Evolutionary conservation across 2,329 filamentous ascomycete species (phyloP).

Genomic region (Colletotrichum sp.): DNA sequence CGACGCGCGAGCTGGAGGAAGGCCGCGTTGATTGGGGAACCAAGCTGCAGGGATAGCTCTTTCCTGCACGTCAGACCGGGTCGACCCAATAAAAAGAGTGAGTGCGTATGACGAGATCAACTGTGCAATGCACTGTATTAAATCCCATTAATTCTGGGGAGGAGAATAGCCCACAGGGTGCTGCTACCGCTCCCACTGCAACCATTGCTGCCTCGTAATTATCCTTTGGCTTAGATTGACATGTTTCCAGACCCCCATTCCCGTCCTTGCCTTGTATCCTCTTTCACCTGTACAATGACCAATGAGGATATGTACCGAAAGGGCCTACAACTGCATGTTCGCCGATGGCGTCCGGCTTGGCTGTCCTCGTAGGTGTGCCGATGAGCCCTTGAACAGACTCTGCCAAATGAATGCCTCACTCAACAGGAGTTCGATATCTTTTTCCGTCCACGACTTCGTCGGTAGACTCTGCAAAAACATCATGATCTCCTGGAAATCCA

Average conservation of each 20-base stretch:
- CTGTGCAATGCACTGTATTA: constrained; percentile 15
- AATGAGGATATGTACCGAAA: not conserved
- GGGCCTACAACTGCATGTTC: constrained; percentile 40
- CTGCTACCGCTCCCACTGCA: not conserved
- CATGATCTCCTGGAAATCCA: constrained; percentile 99
- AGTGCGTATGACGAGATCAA: not conserved
- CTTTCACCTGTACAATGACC: not conserved
- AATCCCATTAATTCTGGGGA: not conserved
- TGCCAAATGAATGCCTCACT: constrained; percentile 99
- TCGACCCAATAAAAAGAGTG: not conserved
- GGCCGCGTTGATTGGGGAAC: constrained; percentile 25
- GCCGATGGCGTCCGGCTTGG: constrained; percentile 43
- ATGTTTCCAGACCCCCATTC: not conserved
- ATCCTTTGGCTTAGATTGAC: not conserved
- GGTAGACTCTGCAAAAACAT: constrained; percentile 98
- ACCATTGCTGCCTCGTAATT: not conserved
- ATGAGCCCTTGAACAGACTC: constrained; percentile 92
- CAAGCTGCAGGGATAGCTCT: constrained; percentile 18
- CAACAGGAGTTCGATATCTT: constrained; percentile 93
- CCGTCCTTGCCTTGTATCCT: not conserved
- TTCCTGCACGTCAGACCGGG: constrained; percentile 1
- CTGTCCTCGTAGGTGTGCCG: constrained; percentile 78
- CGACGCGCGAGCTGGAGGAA: constrained; percentile 14
- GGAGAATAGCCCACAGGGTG: not conserved
- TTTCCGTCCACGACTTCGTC: constrained; percentile 94